Conservation (phyloP, 441 rosid species). For the Syzygium syzygioides region DNA sequence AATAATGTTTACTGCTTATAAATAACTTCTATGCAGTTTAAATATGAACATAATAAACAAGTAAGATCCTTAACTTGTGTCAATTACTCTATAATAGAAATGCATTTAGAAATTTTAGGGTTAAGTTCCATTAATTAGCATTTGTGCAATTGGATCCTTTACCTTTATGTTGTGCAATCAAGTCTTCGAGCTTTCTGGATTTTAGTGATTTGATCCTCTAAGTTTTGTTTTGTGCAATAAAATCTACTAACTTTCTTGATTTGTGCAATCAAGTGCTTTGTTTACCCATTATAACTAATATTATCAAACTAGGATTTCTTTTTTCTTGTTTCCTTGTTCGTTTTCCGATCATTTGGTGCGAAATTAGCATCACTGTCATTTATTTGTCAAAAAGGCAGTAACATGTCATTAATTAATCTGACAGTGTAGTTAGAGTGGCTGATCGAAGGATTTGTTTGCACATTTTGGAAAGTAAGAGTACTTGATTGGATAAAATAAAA, state of each 20-base stretch:
- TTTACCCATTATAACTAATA: neutral
- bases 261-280: neutral
- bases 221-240: neutral
- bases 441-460: neutral
- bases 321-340: neutral
- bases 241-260: neutral
- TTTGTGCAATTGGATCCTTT: neutral
- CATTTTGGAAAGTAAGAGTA: neutral
- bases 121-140: neutral
- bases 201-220: neutral
- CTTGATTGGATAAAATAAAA: neutral
- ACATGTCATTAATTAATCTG: neutral
- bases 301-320: neutral
- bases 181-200: neutral
- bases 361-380: neutral
- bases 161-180: neutral
- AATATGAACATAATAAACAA: neutral
- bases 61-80: neutral
- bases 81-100: neutral
- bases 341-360: neutral
- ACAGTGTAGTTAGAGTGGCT: neutral
- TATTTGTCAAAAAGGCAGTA: neutral
- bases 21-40: neutral
- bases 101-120: neutral
- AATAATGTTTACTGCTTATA: neutral